Conservation (phyloP, 1,284 basidiomycete genomes). For the Cutaneotrichosporon mucoides region DNA sequence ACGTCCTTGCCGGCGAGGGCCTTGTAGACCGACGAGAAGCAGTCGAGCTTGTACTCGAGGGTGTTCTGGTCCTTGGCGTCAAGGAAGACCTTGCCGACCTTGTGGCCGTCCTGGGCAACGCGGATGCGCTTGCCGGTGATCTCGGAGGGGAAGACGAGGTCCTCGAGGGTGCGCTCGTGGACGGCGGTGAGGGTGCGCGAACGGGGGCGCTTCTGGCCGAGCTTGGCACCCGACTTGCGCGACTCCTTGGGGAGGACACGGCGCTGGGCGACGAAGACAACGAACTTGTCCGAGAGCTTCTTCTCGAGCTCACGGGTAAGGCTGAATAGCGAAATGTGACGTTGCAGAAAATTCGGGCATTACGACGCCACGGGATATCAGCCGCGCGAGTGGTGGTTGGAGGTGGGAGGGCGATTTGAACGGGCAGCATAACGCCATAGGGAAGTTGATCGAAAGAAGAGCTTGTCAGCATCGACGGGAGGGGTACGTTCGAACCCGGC, state of each 20-base stretch:
- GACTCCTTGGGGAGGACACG: constrained; percentile 98
- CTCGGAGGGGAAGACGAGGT: constrained; percentile 98
- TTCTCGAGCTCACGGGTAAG: constrained; percentile 97
- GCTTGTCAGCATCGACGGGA: constrained; percentile 18
- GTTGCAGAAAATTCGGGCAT: constrained; percentile 13
- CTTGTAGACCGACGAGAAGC: constrained; percentile 51
- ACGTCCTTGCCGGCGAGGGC: constrained; percentile 50
- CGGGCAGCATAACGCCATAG: constrained; percentile 7
- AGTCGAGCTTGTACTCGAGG: constrained; percentile 89
- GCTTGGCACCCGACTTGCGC: constrained; percentile 79
- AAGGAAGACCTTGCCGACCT: constrained; percentile 94
- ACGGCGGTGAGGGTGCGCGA: constrained; percentile 95
- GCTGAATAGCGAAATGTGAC: constrained; percentile 52
- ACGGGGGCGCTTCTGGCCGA: constrained; percentile 85
- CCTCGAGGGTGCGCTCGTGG: constrained; percentile 97
- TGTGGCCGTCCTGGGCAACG: constrained; percentile 81
- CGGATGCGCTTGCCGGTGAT: constrained; percentile 98
- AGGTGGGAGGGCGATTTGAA: neutral
- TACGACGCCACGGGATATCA: constrained; percentile 14
- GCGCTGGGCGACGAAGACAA: constrained; percentile 98
- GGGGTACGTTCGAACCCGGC: constrained; percentile 11
- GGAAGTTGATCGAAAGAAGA: neutral
- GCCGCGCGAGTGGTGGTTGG: neutral
- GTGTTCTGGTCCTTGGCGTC: constrained; percentile 98
- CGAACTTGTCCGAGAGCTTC: constrained; percentile 95